Evolutionary conservation across 1,284 basidiomycete species (phyloP).

Genomic region (Tilletia walkeri): DNA sequence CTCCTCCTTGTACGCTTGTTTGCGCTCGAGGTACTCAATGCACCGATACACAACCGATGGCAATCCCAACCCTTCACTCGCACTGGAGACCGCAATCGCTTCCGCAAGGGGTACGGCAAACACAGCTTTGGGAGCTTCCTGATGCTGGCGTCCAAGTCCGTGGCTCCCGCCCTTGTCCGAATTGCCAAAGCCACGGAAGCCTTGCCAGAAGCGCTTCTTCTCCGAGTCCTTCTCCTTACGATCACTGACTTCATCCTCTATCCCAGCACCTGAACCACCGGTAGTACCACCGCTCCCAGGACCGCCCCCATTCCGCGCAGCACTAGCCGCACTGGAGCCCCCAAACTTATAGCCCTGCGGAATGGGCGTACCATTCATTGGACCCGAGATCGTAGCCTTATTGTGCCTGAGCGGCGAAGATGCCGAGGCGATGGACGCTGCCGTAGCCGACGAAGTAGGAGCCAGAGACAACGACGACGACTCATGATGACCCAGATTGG

Average conservation of each 20-base stretch:
- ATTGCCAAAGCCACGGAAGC: conserved; percentile 36
- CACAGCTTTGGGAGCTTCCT: conserved; percentile 60
- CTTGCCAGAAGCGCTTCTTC: conserved; percentile 54
- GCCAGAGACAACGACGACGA: not conserved
- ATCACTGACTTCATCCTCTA: conserved; percentile 2
- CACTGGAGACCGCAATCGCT: conserved; percentile 80
- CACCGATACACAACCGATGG: conserved; percentile 93
- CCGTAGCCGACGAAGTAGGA: not conserved
- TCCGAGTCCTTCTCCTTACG: conserved; percentile 28
- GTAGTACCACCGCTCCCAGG: not conserved
- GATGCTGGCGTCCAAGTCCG: not conserved
- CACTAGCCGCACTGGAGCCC: not conserved
- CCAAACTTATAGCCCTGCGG: conserved; percentile 82
- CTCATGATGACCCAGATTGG: conserved; percentile 9
- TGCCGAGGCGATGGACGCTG: not conserved
- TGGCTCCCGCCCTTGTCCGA: conserved; percentile 14
- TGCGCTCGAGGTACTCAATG: conserved; percentile 62
- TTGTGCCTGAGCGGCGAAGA: conserved; percentile 36
- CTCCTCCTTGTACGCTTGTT: conserved; percentile 90
- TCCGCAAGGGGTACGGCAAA: conserved; percentile 87
- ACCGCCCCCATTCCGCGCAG: not conserved
- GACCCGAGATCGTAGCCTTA: conserved; percentile 82
- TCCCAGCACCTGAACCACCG: not conserved
- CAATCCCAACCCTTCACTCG: conserved; percentile 68
- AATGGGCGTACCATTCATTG: conserved; percentile 78